Base-by-base conservation (phyloP, 164 flowering plant species). In the Chimonanthus praecox region DNA sequence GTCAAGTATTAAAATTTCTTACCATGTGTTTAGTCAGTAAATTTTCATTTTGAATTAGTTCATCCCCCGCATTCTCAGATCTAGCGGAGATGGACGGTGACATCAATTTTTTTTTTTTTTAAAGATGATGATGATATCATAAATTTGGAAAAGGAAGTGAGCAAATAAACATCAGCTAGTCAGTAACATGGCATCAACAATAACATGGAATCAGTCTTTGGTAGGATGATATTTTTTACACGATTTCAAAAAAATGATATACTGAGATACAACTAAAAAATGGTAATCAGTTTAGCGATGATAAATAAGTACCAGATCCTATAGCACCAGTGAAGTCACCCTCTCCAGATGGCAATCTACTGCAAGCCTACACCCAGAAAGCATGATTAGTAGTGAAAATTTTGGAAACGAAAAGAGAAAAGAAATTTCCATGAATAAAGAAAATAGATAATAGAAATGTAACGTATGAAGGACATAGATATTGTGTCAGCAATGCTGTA, bases 331-430 rank as follows among this genome's bases (percentile, higher is more conserved):
- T 84, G 82, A 89, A 84, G 73, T 82, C 86, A 78, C 74, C 79
- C 54, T 90, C 94, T 44, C 84, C 86, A 77, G 83, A 81, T 72
- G 88, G 83, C 77, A 83, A 83, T 71, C 93, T 88, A 69, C 87
- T 83, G 81, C 94, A 90, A 77, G 88, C 98, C 98, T 96, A 82
- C 78, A 86, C 58, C 72, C 51, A 58, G 60, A 50, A 63, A 71
- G 11, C 49, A 20, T 66, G 43, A n/a, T 44, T 47, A 68, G 7
- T 68, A 48, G 48, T 6, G 60, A 47, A 20, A 20, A 70, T 15
- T 11, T 10, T 15, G 48, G n/a, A 47, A 18, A 47, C 70, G 5
- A 68, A 68, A 15, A 68, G 7, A 49, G 7, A 68, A 18, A 15
- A 16, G 6, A 68, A 9, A 33, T 33, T 33, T 33, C 33, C 33